Evolutionary conservation across 192 early-diverging fungal species (phyloP).

Genomic region (Allomyces macrogynus): DNA sequence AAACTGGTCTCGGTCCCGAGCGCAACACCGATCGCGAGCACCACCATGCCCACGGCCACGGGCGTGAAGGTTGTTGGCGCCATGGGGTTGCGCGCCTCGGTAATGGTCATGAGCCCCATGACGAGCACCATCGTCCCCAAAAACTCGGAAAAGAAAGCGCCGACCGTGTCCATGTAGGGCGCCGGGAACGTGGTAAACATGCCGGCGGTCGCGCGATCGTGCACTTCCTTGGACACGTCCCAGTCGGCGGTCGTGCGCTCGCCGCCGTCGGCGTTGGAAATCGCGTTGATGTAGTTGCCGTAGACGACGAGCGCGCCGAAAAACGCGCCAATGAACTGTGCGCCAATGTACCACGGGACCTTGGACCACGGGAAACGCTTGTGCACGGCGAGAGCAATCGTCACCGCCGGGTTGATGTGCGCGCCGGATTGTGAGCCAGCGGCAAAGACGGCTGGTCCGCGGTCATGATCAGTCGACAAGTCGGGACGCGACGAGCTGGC

Average conservation of each 20-base stretch:
- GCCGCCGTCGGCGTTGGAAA: slow-evolving; percentile 29
- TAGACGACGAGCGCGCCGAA: slow-evolving; percentile 45
- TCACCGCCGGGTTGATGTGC: slow-evolving; percentile 61
- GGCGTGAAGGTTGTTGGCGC: slow-evolving; percentile 3
- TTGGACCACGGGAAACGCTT: slow-evolving; percentile 50
- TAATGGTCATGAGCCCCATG: slow-evolving; percentile 37
- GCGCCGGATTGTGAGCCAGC: slow-evolving; percentile 24
- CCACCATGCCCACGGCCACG: slow-evolving; percentile 7
- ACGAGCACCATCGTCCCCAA: slow-evolving; percentile 46
- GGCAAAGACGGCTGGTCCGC: background rate
- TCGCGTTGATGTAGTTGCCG: slow-evolving; percentile 32
- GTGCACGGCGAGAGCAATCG: slow-evolving; percentile 39
- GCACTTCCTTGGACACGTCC: slow-evolving; percentile 13
- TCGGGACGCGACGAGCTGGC: too few species aligned
- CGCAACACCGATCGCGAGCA: slow-evolving; percentile 29
- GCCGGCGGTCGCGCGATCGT: slow-evolving; percentile 27
- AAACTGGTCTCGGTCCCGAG: slow-evolving; percentile 32
- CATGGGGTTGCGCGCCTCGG: slow-evolving; percentile 6
- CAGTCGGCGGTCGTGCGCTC: slow-evolving; percentile 13
- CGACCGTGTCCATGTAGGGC: slow-evolving; percentile 23
- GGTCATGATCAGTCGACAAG: too few species aligned
- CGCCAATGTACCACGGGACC: slow-evolving; percentile 35
- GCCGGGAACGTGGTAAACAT: slow-evolving; percentile 45
- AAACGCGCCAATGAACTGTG: slow-evolving; percentile 54
- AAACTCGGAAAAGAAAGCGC: slow-evolving; percentile 39